Conservation (phyloP, 2,329 filamentous ascomycete species). For the Exophiala aquamarina region DNA sequence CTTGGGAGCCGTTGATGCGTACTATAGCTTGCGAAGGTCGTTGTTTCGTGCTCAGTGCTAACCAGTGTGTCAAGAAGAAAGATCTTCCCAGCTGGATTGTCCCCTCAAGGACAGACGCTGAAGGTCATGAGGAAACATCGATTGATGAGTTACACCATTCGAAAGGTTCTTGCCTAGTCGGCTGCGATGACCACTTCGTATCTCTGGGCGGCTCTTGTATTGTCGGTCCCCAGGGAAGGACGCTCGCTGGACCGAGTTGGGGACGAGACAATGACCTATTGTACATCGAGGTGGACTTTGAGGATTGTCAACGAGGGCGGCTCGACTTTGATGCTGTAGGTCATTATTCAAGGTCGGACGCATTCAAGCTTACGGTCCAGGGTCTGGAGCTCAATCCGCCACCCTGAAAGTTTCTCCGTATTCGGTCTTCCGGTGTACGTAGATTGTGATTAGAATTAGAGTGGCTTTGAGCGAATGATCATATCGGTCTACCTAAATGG, state of each 20-base stretch:
- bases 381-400: conserved; percentile 60
- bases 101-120: conserved; percentile 31
- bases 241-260: conserved; percentile 79
- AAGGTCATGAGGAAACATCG: conserved; percentile 4
- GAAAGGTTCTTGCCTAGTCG: background rate
- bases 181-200: conserved; percentile 47
- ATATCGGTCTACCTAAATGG: too few species aligned
- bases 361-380: conserved; percentile 60
- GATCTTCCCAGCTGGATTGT: conserved; percentile 59
- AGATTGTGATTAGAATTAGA: too few species aligned
- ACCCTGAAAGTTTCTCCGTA: too few species aligned
- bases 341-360: conserved; percentile 74
- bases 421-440: too few species aligned
- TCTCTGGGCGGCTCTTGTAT: conserved; percentile 81
- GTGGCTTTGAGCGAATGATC: too few species aligned
- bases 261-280: conserved; percentile 68
- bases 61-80: conserved; percentile 69
- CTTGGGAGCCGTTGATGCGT: conserved; percentile 76
- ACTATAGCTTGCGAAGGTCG: conserved; percentile 79
- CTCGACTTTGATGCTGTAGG: conserved; percentile 82
- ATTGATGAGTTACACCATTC: background rate
- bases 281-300: conserved; percentile 75
- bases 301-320: conserved; percentile 78
- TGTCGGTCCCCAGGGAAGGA: conserved; percentile 70
- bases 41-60: conserved; percentile 77